Evolutionary conservation across 805 yeast species (phyloP).

Genomic region (Ogataea salicorniae): DNA sequence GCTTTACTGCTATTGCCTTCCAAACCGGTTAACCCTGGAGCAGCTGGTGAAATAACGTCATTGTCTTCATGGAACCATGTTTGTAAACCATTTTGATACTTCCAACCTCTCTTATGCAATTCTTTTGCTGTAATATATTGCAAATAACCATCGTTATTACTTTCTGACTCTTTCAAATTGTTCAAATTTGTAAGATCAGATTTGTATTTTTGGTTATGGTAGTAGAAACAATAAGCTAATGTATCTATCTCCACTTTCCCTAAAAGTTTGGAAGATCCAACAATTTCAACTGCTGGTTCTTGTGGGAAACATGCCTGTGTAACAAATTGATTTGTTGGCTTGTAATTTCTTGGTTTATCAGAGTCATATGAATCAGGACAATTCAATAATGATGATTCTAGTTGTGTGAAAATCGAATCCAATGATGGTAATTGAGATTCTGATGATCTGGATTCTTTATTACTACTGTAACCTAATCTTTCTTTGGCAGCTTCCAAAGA

Average conservation of each 20-base stretch:
- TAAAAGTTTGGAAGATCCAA: conserved; percentile 55
- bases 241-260: conserved; percentile 81
- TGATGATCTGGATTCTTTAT: conserved; percentile 28
- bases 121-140: conserved; percentile 80
- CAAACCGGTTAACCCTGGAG: conserved; percentile 3
- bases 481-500: conserved; percentile 30
- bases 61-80: conserved; percentile 79
- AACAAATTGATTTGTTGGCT: conserved; percentile 80
- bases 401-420: conserved; percentile 46
- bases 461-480: conserved; percentile 14
- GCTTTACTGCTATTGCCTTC: conserved; percentile 13
- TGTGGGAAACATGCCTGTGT: conserved; percentile 88
- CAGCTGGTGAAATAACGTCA: conserved; percentile 34
- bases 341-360: conserved; percentile 70
- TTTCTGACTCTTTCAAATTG: conserved; percentile 7
- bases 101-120: conserved; percentile 76
- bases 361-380: conserved; percentile 94
- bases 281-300: conserved; percentile 66
- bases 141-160: conserved; percentile 48
- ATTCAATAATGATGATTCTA: conserved; percentile 75
- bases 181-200: conserved; percentile 20
- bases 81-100: conserved; percentile 59
- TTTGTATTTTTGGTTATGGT: conserved; percentile 39
- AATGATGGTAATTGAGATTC: conserved; percentile 52
- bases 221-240: conserved; percentile 87